Percentiles rank a stretch among this genome's conserved stretches.
Evolutionary conservation across 495 filamentous ascomycete species (phyloP).

Genomic region (Cryomyces minteri): DNA sequence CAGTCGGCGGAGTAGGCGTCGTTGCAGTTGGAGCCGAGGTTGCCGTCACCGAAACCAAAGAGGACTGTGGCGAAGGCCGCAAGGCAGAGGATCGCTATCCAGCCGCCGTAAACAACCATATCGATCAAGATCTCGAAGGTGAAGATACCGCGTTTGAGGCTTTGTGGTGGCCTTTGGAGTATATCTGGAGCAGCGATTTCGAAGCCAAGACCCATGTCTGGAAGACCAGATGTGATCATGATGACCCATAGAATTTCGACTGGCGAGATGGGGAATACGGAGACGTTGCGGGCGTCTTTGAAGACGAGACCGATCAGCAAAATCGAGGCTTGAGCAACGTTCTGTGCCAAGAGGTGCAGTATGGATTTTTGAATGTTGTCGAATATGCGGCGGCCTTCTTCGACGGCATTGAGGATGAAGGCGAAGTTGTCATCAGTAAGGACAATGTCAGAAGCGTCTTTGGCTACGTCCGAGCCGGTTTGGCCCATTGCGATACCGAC

Average conservation of each 20-base stretch:
- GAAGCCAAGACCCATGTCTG: constrained; percentile 56
- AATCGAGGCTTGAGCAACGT: constrained; percentile 56
- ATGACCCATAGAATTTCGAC: constrained; percentile 67
- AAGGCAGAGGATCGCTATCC: constrained; percentile 50
- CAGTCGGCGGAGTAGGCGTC: constrained; percentile 33
- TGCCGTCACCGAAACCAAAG: constrained; percentile 41
- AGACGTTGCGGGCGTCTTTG: constrained; percentile 41
- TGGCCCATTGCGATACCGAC: constrained; percentile 75
- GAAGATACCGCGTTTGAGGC: constrained; percentile 48
- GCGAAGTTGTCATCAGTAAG: constrained; percentile 75
- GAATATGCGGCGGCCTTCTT: constrained; percentile 59
- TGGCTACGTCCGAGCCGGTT: constrained; percentile 67
- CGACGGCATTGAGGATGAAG: constrained; percentile 57
- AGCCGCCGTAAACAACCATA: constrained; percentile 54
- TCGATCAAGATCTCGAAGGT: constrained; percentile 49
- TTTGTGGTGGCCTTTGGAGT: constrained; percentile 53
- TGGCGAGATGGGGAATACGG: constrained; percentile 58
- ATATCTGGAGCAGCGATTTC: constrained; percentile 48
- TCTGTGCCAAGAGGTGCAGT: constrained; percentile 52
- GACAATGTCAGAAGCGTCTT: constrained; percentile 68
- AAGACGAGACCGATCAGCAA: constrained; percentile 56
- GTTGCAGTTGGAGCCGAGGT: constrained; percentile 51
- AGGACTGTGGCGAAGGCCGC: constrained; percentile 50
- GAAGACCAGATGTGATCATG: constrained; percentile 56
- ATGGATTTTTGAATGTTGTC: constrained; percentile 78